Conservation (phyloP, 2,329 filamentous ascomycete species). For the Ceratocystis destructans region DNA sequence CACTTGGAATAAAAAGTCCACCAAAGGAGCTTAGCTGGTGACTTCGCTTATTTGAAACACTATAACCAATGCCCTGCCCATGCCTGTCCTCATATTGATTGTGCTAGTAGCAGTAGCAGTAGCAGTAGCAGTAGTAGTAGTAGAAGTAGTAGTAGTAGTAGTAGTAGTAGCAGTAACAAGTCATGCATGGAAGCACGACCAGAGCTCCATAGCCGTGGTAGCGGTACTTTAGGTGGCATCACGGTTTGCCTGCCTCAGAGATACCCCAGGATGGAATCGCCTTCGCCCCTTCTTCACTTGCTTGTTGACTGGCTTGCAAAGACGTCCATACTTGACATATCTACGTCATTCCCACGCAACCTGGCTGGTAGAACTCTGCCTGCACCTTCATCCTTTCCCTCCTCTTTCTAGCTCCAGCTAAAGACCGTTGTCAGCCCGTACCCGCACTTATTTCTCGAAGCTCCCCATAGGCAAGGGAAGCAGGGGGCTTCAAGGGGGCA, state of each 20-base stretch:
- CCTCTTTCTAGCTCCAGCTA: too few species aligned
- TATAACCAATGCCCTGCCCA: background rate
- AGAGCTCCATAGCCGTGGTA: too few species aligned
- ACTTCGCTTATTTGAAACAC: conserved; percentile 9
- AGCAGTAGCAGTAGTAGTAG: background rate
- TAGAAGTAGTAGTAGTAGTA: background rate
- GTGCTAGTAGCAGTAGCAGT: too few species aligned
- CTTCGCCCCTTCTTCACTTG: background rate
- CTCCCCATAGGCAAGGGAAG: background rate
- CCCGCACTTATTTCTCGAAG: background rate
- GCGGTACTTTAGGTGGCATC: too few species aligned
- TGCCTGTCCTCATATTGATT: too few species aligned
- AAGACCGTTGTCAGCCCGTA: too few species aligned
- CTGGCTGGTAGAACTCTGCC: too few species aligned
- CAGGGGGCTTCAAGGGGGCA: background rate
- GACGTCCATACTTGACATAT: background rate
- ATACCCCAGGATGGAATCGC: background rate
- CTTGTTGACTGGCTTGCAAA: background rate
- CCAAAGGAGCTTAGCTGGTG: background rate
- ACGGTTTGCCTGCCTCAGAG: too few species aligned
- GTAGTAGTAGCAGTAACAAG: background rate
- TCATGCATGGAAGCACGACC: too few species aligned
- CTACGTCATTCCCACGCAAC: background rate
- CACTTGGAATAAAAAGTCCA: background rate
- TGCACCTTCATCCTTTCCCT: too few species aligned